These are phyloP conservation scores for Irpex lacteus DNA, from an alignment of 1,284 basidiomycete genomes.

Conservation along the genomic window DNA sequence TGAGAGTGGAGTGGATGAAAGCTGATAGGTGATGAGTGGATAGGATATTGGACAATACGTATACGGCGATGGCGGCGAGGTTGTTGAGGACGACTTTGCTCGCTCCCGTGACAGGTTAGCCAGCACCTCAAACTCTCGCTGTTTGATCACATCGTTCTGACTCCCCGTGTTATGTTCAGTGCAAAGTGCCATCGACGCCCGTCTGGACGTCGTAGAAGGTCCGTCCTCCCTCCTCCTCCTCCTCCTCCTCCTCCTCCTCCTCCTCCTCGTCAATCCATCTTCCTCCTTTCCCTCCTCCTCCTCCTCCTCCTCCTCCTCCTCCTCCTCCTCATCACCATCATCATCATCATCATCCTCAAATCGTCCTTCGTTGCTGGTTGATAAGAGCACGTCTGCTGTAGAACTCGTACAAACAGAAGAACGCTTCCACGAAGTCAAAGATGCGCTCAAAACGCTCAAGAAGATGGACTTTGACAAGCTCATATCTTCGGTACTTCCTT, in stretches of 20 bases:
- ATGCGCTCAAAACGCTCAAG: conserved; percentile 67
- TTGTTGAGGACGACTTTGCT: conserved; percentile 80
- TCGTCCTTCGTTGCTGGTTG: conserved; percentile 16
- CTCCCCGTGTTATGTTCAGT: conserved; percentile 33
- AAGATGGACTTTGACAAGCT: conserved; percentile 89
- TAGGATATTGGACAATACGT: conserved; percentile 73
- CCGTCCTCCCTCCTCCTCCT: not conserved
- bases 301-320: no score
- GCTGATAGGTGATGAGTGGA: not conserved
- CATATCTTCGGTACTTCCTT: conserved; percentile 59
- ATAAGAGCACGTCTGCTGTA: conserved; percentile 23
- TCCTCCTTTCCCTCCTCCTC: not conserved
- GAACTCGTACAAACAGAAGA: conserved; percentile 79
- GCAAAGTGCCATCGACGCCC: conserved; percentile 66
- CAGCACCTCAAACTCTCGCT: not conserved
- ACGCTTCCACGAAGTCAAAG: conserved; percentile 64
- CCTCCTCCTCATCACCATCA: not conserved
- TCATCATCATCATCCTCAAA: no score
- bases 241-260: no score
- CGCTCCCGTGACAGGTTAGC: conserved; percentile 74
- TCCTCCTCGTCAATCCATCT: conserved; percentile 18
- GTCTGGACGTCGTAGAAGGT: conserved; percentile 86
- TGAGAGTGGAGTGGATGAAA: not conserved
- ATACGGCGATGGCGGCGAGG: conserved; percentile 84
- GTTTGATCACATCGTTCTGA: not conserved